Conservation (phyloP, 2,329 filamentous ascomycete species). For the Elsinoe fawcettii region DNA sequence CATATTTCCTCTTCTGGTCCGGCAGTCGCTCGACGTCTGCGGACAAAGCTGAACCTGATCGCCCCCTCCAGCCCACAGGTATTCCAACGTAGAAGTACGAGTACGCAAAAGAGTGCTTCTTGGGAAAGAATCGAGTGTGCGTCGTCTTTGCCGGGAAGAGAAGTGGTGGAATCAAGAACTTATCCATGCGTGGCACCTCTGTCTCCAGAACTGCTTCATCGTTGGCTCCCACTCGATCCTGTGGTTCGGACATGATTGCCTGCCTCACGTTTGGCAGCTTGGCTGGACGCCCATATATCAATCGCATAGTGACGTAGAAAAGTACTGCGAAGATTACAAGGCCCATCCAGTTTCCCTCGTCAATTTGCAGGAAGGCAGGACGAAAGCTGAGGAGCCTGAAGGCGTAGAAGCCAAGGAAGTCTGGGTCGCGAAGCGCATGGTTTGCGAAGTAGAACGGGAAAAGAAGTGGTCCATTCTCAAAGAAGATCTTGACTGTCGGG, state of each 20-base stretch:
- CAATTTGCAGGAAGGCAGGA: neutral
- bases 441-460: neutral
- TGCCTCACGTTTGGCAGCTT: neutral
- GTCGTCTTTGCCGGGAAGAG: conserved; percentile 59
- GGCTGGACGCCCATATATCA: neutral
- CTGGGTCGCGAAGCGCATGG: neutral
- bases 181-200: conserved; percentile 21
- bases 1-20: conserved; percentile 27
- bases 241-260: neutral
- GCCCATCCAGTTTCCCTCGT: neutral
- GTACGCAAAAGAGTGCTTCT: conserved; percentile 60
- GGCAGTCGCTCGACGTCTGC: conserved; percentile 23
- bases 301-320: neutral
- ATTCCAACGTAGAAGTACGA: conserved; percentile 63
- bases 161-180: conserved; percentile 37
- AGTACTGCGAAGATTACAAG: neutral
- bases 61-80: conserved; percentile 55
- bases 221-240: neutral
- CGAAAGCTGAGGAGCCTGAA: neutral
- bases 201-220: neutral
- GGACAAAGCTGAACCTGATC: conserved; percentile 50
- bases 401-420: conserved; percentile 1
- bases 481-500: neutral
- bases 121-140: conserved; percentile 59
- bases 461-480: neutral